These are phyloP conservation scores for Phytopythium delawarense DNA, from an alignment of 352 stramenopile species.

Conservation along the genomic window DNA sequence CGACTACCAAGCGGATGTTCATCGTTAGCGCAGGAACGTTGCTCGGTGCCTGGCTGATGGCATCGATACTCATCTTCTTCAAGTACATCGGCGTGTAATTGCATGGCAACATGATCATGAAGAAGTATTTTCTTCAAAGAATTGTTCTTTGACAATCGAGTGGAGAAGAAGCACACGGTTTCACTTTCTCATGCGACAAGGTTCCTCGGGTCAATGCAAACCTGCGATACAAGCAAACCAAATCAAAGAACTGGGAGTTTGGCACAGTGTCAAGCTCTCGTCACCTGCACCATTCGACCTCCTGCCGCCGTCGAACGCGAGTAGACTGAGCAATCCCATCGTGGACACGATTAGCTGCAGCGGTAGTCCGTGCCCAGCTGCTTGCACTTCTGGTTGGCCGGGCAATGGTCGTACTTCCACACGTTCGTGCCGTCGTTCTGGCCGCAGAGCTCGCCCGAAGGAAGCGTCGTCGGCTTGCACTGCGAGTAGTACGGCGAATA, in stretches of 20 bases:
- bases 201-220: neutral
- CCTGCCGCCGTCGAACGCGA: neutral
- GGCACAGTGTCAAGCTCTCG: neutral
- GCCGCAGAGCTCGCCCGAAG: constrained; percentile 21
- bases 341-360: constrained; percentile 8
- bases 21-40: constrained; percentile 81
- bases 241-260: neutral
- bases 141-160: no score
- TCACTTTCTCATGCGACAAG: neutral
- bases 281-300: neutral
- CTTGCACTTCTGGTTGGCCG: constrained; percentile 22
- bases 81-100: constrained; percentile 47
- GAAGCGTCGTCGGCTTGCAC: constrained; percentile 21
- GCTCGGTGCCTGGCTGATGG: constrained; percentile 85
- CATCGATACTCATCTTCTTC: constrained; percentile 88
- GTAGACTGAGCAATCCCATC: neutral
- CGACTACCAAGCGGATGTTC: constrained; percentile 55
- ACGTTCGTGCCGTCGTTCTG: constrained; percentile 31
- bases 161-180: neutral
- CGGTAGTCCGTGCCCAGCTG: constrained; percentile 20
- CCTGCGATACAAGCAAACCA: neutral
- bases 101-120: neutral
- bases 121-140: neutral
- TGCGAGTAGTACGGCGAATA: constrained; percentile 31
- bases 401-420: constrained; percentile 29